Evolutionary conservation across 495 filamentous ascomycete species (phyloP), one percentile per base, ranked within the genome.

Genomic region (Podospora fimiseda): DNA sequence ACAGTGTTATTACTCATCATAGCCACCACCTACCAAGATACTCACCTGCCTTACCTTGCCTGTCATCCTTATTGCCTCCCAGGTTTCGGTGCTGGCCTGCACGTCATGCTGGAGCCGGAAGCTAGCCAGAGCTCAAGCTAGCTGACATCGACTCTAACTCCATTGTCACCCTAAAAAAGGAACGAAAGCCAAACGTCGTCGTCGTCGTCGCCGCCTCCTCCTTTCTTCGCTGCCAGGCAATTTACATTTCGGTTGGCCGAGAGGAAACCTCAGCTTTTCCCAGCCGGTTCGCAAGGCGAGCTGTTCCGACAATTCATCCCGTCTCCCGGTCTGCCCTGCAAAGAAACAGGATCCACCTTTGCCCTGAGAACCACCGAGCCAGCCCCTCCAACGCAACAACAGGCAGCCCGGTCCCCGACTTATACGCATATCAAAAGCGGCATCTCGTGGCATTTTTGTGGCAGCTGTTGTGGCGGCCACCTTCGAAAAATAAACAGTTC

Each of bases 231-330:
- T 56, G 50, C 51, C 57, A 47, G 40, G 48, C 60, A 57, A 22
- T 41, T 55, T 36, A 44, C 48, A 52, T 63, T 63, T 63, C 57
- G 52, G 51, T 54, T 59, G 40, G 45, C 41, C 9, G 20, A n/a
- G 23, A 44, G 42, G 42, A 21, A 44, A 16, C 20, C 6, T 23
- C 43, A 52, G 52, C 47, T 37, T 41, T n/a, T 23, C 30, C 52
- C 55, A 59, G 56, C 60, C 53, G 53, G 53, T 43, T 48, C 57
- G 51, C 58, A 56, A 63, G 60, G 58, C 63, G 60, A 53, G 37
- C 46, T 54, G 50, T 56, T 52, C 58, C 59, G 56, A 55, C 52
- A 49, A 39, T 45, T 51, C 50, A 45, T 60, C 48, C 59, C 56
- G 59, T 50, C 58, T 52, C 46, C 44, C 44, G 23, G 16, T 11